These are phyloP conservation scores for Tolypocladium amazonense DNA, from an alignment of 2,329 filamentous ascomycete genomes.

Conservation along the genomic window DNA sequence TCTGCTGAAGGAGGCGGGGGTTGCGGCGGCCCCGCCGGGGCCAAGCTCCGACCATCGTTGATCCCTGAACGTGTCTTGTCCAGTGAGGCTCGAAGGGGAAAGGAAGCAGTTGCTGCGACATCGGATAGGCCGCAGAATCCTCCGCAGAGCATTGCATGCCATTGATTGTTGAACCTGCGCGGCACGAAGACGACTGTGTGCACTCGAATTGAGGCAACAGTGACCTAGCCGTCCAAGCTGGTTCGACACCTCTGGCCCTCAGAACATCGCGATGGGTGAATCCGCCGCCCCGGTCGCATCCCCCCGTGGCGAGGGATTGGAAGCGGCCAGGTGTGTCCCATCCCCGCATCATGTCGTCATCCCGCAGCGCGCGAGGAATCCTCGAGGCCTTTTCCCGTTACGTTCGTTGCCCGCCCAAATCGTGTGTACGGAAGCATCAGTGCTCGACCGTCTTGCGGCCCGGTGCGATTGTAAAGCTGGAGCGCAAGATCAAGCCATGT, in stretches of 20 bases:
- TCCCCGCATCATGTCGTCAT: conserved; percentile 1
- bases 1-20: background rate
- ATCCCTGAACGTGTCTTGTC: background rate
- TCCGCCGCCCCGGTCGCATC: background rate
- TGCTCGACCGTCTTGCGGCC: no score
- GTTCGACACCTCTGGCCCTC: background rate
- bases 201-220: background rate
- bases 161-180: background rate
- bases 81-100: background rate
- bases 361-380: background rate
- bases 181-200: background rate
- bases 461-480: background rate
- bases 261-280: background rate
- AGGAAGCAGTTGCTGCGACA: background rate
- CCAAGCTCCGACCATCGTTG: background rate
- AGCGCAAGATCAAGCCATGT: background rate
- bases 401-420: background rate
- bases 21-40: background rate
- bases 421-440: background rate
- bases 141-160: background rate
- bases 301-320: background rate
- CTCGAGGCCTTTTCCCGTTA: background rate
- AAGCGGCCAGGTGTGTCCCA: background rate
- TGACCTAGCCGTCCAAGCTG: background rate
- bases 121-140: background rate